Conservation (phyloP, 176 grass and related monocot species). For the Cymbopogon citratus region DNA sequence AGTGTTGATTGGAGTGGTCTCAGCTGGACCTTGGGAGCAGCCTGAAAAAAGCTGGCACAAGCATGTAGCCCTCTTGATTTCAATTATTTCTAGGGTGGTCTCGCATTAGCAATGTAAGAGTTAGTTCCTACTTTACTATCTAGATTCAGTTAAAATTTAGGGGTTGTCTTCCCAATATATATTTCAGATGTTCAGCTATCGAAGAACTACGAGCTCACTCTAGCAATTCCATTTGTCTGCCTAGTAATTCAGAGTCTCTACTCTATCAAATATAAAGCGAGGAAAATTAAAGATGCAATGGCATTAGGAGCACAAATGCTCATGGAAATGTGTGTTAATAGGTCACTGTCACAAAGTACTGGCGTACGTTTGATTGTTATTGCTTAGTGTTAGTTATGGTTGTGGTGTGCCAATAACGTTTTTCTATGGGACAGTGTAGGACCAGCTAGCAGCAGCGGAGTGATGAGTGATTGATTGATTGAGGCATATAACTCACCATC, state of each 20-base stretch:
- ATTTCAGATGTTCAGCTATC: background rate
- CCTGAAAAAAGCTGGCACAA: conserved; percentile 4
- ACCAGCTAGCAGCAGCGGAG: background rate
- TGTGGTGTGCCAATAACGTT: conserved; percentile 39
- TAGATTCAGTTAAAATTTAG: background rate
- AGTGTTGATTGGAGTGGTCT: background rate
- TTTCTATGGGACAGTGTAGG: conserved; percentile 27
- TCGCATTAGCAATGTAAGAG: background rate
- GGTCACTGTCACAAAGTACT: conserved; percentile 42
- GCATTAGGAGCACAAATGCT: background rate
- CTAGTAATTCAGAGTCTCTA: background rate
- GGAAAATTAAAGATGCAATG: background rate
- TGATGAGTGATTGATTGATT: conserved; percentile 27
- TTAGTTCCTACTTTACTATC: background rate
- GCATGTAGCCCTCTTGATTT: background rate
- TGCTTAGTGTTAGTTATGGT: conserved; percentile 58
- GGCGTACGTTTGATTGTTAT: conserved; percentile 41
- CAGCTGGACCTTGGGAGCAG: conserved; percentile 28
- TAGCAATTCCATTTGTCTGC: background rate
- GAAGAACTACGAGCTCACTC: background rate
- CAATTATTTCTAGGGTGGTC: conserved; percentile 1
- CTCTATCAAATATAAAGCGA: background rate
- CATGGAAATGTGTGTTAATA: conserved; percentile 41
- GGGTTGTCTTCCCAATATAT: background rate
- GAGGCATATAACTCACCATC: conserved; percentile 64